Conservation (phyloP, 1,284 basidiomycete genomes). For the Trichosporon sp. region DNA sequence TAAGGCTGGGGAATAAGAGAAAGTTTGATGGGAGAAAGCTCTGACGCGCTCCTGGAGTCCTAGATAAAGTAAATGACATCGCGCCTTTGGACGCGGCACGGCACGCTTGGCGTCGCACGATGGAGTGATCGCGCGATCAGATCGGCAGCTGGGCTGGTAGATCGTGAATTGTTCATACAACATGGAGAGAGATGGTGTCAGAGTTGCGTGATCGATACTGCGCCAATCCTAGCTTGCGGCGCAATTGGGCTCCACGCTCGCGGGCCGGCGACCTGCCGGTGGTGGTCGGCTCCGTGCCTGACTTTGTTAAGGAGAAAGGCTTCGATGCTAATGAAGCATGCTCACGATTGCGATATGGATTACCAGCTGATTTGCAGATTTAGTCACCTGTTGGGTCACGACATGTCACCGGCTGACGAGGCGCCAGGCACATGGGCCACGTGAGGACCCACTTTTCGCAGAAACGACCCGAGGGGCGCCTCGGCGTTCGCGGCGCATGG, state of each 20-base stretch:
- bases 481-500: not conserved
- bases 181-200: constrained; percentile 4
- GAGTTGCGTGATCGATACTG: not conserved
- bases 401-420: not conserved
- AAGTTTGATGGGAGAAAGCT: not conserved
- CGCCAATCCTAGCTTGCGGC: not conserved
- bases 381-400: not conserved
- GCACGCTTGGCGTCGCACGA: not conserved
- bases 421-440: not conserved
- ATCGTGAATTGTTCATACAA: not conserved
- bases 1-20: not conserved
- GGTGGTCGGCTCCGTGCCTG: not conserved
- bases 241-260: not conserved
- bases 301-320: not conserved
- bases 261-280: not conserved
- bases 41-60: not conserved
- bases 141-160: not conserved
- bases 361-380: not conserved
- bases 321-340: not conserved
- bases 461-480: not conserved
- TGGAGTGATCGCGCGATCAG: not conserved
- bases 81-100: not conserved
- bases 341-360: not conserved
- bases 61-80: constrained; percentile 1
- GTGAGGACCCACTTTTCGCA: not conserved